Percentiles rank a stretch among this genome's conserved stretches.
These are phyloP conservation scores for Penicillium crystallinum DNA, from an alignment of 495 filamentous ascomycete genomes.

Conservation along the genomic window DNA sequence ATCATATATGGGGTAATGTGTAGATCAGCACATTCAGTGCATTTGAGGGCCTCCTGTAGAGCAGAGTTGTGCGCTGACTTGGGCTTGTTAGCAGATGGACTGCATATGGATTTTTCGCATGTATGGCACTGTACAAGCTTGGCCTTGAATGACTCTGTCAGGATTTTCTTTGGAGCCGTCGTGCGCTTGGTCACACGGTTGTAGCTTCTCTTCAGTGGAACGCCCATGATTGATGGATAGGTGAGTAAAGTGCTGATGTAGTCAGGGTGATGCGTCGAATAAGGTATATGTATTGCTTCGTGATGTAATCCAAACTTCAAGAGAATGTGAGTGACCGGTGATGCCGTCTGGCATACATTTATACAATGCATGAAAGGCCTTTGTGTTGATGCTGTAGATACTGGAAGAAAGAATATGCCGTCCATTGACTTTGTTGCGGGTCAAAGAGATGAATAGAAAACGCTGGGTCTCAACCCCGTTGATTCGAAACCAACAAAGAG, in stretches of 20 bases:
- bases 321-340: neutral
- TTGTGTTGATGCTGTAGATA: neutral
- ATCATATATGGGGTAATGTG: slow-evolving; percentile 17
- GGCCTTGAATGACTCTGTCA: neutral
- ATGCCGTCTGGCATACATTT: neutral
- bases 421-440: neutral
- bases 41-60: slow-evolving; percentile 30
- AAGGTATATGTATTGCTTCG: neutral
- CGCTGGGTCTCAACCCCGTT: neutral
- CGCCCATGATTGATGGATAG: neutral
- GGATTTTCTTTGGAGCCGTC: neutral
- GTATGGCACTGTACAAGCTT: neutral
- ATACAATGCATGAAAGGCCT: neutral
- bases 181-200: neutral
- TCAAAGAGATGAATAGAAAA: neutral
- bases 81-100: neutral
- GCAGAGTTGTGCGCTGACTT: slow-evolving; percentile 8
- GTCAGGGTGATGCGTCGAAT: neutral
- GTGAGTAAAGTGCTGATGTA: neutral
- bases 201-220: neutral
- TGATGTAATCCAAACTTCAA: neutral
- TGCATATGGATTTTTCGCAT: no score
- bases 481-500: neutral
- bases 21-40: slow-evolving; percentile 21
- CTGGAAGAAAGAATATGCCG: neutral